Conservation (phyloP, 2,329 filamentous ascomycete genomes). For the Cytospora leucostoma region DNA sequence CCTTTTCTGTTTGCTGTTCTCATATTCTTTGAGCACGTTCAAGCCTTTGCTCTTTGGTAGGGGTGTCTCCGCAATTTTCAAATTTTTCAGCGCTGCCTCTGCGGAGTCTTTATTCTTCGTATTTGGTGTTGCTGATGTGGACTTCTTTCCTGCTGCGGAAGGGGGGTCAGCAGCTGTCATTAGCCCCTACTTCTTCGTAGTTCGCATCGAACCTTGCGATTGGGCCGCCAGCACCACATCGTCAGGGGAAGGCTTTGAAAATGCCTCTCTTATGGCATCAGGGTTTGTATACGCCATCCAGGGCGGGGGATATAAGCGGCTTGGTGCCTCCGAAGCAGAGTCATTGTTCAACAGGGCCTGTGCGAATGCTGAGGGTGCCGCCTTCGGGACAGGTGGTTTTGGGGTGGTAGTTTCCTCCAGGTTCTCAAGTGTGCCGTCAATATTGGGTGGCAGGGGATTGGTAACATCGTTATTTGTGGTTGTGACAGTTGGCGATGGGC, state of each 20-base stretch:
- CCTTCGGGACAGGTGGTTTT: constrained; percentile 12
- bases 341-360: constrained; percentile 49
- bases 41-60: constrained; percentile 74
- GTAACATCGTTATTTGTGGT: not conserved
- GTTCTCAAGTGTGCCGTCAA: constrained; percentile 11
- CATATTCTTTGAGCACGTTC: constrained; percentile 79
- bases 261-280: constrained; percentile 59
- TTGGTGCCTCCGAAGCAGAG: constrained; percentile 35
- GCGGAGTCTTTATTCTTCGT: constrained; percentile 40
- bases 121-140: constrained; percentile 42
- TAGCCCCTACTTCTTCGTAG: constrained; percentile 49
- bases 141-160: constrained; percentile 53
- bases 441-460: not conserved
- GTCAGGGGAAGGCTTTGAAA: constrained; percentile 87
- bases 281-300: constrained; percentile 49
- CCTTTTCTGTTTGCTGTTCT: constrained; percentile 74
- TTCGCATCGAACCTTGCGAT: constrained; percentile 75
- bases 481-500: not conserved
- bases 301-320: constrained; percentile 46
- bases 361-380: constrained; percentile 58
- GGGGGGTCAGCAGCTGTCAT: constrained; percentile 53
- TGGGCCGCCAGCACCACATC: constrained; percentile 86
- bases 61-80: constrained; percentile 53
- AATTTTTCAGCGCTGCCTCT: constrained; percentile 39
- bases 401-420: not conserved